These are phyloP conservation scores for Zelopaecilomyces penicillatus DNA, from an alignment of 2,329 filamentous ascomycete genomes.

Conservation along the genomic window DNA sequence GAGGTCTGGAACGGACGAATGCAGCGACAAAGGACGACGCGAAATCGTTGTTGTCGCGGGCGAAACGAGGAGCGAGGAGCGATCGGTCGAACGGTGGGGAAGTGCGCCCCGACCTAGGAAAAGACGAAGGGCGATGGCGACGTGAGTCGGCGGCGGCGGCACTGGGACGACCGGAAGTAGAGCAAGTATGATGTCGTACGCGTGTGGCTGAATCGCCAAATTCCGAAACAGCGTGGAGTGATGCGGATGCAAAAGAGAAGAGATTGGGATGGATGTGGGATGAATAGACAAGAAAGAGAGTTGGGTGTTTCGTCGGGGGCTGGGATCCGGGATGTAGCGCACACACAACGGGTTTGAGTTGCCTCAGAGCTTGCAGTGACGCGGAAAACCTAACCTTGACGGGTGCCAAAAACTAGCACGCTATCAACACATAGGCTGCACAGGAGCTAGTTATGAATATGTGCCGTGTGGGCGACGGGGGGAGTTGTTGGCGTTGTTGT, in stretches of 20 bases:
- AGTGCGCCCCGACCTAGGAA: no score
- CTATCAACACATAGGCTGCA: no score
- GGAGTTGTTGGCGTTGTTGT: constrained; percentile 7
- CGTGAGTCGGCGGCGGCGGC: not conserved
- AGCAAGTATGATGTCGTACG: constrained; percentile 4
- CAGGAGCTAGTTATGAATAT: no score
- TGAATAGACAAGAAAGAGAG: not conserved
- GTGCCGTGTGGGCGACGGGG: constrained; percentile 2
- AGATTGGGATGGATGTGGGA: constrained; percentile 3
- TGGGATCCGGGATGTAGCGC: constrained; percentile 5
- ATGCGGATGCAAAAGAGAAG: not conserved
- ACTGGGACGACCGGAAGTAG: constrained; percentile 3
- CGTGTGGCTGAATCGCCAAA: constrained; percentile 3
- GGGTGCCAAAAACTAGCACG: no score
- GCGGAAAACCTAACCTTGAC: not conserved
- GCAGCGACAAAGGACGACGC: not conserved
- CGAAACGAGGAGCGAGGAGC: constrained; percentile 2
- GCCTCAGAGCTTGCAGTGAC: not conserved
- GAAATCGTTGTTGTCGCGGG: constrained; percentile 2
- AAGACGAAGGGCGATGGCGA: not conserved
- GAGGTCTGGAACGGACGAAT: not conserved
- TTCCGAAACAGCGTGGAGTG: not conserved
- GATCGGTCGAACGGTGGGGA: not conserved
- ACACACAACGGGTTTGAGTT: constrained; percentile 3
- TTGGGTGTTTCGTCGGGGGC: constrained; percentile 3